Conservation (phyloP, 2,329 filamentous ascomycete species). For the Calonectria fujianensis region DNA sequence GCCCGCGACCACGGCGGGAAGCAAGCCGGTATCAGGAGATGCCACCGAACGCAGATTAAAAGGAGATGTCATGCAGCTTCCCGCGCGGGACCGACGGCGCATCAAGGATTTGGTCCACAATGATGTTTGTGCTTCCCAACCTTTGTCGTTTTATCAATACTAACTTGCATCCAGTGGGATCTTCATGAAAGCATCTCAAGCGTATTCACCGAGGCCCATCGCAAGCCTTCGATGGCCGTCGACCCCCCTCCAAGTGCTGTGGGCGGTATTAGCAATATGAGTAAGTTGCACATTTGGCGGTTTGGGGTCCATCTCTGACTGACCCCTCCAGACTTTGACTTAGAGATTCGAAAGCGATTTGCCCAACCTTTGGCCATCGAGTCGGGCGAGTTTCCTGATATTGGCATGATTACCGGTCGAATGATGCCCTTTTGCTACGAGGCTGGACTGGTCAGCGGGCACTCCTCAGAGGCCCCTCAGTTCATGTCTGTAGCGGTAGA, state of each 20-base stretch:
- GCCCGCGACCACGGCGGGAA: conserved; percentile 72
- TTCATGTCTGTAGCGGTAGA: conserved; percentile 81
- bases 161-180: conserved; percentile 67
- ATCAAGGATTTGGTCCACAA: conserved; percentile 79
- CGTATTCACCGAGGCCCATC: conserved; percentile 71
- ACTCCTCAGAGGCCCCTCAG: conserved; percentile 75
- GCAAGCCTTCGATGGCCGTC: conserved; percentile 67
- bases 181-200: conserved; percentile 72
- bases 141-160: conserved; percentile 21
- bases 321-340: conserved; percentile 73
- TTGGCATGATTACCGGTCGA: conserved; percentile 76
- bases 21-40: conserved; percentile 79
- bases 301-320: conserved; percentile 44
- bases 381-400: conserved; percentile 81
- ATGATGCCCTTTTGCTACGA: conserved; percentile 83
- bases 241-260: conserved; percentile 79
- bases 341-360: conserved; percentile 81
- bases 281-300: conserved; percentile 67
- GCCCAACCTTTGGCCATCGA: conserved; percentile 79
- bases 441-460: conserved; percentile 75
- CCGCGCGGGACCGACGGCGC: conserved; percentile 78
- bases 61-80: conserved; percentile 82
- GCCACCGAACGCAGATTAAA: conserved; percentile 79
- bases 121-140: conserved; percentile 68
- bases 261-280: conserved; percentile 87